phyloP scores from a whole-genome alignment of 495 filamentous ascomycete genomes.

The Xylaria sp. region DNA sequence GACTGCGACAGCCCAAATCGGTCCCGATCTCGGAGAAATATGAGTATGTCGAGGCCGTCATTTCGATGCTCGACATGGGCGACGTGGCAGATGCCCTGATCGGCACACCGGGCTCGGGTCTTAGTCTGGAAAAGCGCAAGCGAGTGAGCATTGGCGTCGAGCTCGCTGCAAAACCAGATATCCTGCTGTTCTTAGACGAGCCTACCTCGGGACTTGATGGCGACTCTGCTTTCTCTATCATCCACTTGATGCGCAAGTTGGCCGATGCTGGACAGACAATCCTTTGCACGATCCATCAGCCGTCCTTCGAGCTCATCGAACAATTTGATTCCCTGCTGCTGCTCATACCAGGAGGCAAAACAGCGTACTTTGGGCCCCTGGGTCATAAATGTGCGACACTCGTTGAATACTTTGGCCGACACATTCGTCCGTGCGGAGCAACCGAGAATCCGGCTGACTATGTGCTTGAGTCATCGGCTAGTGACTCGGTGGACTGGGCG shows the following conservation, averaged over 20 bases:
- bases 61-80: constrained; percentile 36
- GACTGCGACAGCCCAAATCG: constrained; percentile 70
- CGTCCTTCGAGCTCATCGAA: constrained; percentile 62
- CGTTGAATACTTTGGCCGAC: constrained; percentile 56
- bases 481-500: constrained; percentile 44
- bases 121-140: constrained; percentile 41
- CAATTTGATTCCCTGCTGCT: constrained; percentile 59
- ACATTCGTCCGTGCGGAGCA: constrained; percentile 55
- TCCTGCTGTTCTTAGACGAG: constrained; percentile 59
- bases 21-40: constrained; percentile 67
- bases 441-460: constrained; percentile 66
- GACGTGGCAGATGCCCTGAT: constrained; percentile 6
- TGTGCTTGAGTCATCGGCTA: constrained; percentile 61
- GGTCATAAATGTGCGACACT: constrained; percentile 39
- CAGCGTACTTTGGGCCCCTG: constrained; percentile 62
- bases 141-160: constrained; percentile 29
- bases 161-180: constrained; percentile 25
- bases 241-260: constrained; percentile 77
- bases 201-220: constrained; percentile 79
- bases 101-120: constrained; percentile 50
- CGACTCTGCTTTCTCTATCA: constrained; percentile 74
- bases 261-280: constrained; percentile 75
- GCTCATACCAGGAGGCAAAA: constrained; percentile 59
- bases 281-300: constrained; percentile 82
- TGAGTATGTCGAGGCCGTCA: constrained; percentile 76